These are phyloP conservation scores for Gnomoniopsis smithogilvyi DNA, from an alignment of 2,329 filamentous ascomycete species.

Conservation along the genomic window DNA sequence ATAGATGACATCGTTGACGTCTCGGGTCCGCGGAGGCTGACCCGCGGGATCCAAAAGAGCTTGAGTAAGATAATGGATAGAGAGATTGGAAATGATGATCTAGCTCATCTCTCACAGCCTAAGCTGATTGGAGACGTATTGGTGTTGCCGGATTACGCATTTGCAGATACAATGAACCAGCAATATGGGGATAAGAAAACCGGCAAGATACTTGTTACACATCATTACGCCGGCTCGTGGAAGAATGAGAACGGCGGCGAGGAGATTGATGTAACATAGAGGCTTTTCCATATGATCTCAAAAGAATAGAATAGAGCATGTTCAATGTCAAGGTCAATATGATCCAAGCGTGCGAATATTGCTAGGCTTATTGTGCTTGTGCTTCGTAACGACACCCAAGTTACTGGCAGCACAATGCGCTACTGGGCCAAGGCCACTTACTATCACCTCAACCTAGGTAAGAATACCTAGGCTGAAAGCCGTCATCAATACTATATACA, in stretches of 20 bases:
- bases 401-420: too few relatives aligned
- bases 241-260: conserved; percentile 10
- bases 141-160: not conserved
- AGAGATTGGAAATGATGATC: not conserved
- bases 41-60: conserved; percentile 14
- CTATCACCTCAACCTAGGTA: too few relatives aligned
- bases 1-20: conserved; percentile 15
- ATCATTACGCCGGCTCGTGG: conserved; percentile 9
- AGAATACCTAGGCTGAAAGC: too few relatives aligned
- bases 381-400: too few relatives aligned
- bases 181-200: not conserved
- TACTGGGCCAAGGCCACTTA: too few relatives aligned
- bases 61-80: not conserved
- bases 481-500: too few relatives aligned
- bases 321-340: too few relatives aligned
- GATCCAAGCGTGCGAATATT: too few relatives aligned
- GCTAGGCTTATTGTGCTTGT: too few relatives aligned
- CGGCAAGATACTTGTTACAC: not conserved
- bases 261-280: not conserved
- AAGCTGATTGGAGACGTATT: not conserved
- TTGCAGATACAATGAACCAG: not conserved
- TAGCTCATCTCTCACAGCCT: not conserved
- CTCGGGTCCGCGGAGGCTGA: conserved; percentile 16
- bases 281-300: too few relatives aligned
- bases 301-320: too few relatives aligned